Evolutionary conservation across 768 basidiomycete genomes (phyloP).

Genomic region (Termitomyces heimii): DNA sequence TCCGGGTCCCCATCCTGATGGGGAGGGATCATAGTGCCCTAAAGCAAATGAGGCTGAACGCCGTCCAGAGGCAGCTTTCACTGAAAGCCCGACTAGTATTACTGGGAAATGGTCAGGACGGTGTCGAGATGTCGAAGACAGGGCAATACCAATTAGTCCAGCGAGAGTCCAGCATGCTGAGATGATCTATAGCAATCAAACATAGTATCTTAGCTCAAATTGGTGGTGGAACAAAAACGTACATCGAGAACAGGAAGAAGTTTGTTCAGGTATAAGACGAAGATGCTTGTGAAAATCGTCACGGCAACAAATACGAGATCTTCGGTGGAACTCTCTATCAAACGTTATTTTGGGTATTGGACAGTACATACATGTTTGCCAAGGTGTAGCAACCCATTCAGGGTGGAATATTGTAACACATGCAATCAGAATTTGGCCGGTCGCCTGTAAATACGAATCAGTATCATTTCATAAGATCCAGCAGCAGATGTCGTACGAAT

Average conservation of each 20-base stretch:
- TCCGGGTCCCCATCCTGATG: conserved; percentile 60
- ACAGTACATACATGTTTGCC: conserved; percentile 47
- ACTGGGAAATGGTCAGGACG: conserved; percentile 24
- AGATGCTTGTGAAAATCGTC: conserved; percentile 35
- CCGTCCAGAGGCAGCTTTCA: conserved; percentile 49
- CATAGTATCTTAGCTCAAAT: not conserved
- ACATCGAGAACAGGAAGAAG: conserved; percentile 47
- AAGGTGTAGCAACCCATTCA: conserved; percentile 49
- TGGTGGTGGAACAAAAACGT: not conserved
- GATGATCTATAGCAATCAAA: conserved; percentile 30
- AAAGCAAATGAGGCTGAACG: conserved; percentile 51
- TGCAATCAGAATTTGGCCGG: conserved; percentile 53
- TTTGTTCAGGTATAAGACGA: conserved; percentile 54
- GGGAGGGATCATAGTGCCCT: conserved; percentile 52
- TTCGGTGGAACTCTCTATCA: conserved; percentile 8
- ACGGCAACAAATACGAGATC: conserved; percentile 56
- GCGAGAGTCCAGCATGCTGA: conserved; percentile 60
- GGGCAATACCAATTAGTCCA: conserved; percentile 41
- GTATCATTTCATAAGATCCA: not conserved
- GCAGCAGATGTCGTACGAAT: conserved; percentile 33
- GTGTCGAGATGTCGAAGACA: not conserved
- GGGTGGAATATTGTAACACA: conserved; percentile 53
- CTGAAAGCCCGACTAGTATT: conserved; percentile 49
- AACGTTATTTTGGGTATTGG: not conserved
- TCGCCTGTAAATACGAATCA: conserved; percentile 30